These are phyloP conservation scores for Allium cepa DNA, from an alignment of 106 monocot genomes.

Conservation along the genomic window DNA sequence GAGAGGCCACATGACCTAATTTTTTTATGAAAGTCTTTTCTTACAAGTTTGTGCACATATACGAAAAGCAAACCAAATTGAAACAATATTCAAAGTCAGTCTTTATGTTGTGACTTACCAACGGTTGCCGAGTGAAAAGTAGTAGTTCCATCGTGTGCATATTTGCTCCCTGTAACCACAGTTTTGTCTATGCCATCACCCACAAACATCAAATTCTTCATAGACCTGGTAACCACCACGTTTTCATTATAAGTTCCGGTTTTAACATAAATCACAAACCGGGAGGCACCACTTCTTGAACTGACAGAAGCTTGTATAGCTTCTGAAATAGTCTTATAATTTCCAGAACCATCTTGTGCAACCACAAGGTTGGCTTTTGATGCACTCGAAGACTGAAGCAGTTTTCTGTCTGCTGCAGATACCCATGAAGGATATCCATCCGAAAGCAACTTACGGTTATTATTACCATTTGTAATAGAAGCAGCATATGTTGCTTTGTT, in stretches of 20 bases:
- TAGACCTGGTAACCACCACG: conserved; percentile 12
- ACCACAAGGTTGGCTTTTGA: conserved; percentile 9
- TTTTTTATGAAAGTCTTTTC: too few relatives aligned
- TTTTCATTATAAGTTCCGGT: conserved; percentile 26
- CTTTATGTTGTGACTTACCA: conserved; percentile 1
- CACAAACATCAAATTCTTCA: not conserved
- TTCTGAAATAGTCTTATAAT: conserved; percentile 13
- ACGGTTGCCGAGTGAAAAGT: conserved; percentile 24
- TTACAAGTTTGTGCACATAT: too few relatives aligned
- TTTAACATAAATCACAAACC: conserved; percentile 23
- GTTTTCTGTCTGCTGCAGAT: conserved; percentile 6
- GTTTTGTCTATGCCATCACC: conserved; percentile 27
- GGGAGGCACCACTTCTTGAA: conserved; percentile 1
- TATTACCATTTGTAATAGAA: conserved; percentile 3
- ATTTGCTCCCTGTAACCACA: conserved; percentile 17
- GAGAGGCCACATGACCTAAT: too few relatives aligned
- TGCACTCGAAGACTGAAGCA: conserved; percentile 14
- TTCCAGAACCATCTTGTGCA: conserved; percentile 16
- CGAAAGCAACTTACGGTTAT: not conserved
- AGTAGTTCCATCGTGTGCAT: conserved; percentile 14
- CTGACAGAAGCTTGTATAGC: conserved; percentile 2
- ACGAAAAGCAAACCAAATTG: too few relatives aligned
- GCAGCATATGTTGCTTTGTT: conserved; percentile 11
- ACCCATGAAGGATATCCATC: conserved; percentile 7
- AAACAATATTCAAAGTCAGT: too few relatives aligned